These are phyloP conservation scores for Cladorrhinum sp. DNA, from an alignment of 2,329 filamentous ascomycete species.

Conservation along the genomic window DNA sequence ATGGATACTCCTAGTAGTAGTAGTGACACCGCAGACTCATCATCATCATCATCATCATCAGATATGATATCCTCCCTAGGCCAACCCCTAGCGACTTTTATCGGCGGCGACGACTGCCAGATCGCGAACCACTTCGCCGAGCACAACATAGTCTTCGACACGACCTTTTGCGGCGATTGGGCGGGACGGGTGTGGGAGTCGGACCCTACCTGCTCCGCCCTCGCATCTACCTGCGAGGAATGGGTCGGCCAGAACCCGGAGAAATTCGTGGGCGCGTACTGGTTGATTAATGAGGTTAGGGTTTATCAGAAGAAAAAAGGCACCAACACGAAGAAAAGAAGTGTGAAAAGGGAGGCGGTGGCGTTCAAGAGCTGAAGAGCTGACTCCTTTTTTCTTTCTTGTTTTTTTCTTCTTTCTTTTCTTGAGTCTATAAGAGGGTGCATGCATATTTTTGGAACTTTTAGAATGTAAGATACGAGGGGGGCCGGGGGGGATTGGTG, in stretches of 20 bases:
- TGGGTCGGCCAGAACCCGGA: conserved; percentile 70
- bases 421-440: too few relatives aligned
- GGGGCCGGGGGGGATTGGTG: too few relatives aligned
- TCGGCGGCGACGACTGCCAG: conserved; percentile 63
- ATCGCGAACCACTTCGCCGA: conserved; percentile 67
- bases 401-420: neutral
- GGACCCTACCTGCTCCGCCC: conserved; percentile 55
- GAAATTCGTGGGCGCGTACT: conserved; percentile 71
- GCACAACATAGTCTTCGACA: conserved; percentile 77
- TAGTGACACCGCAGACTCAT: neutral
- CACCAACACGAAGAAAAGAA: neutral
- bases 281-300: conserved; percentile 70
- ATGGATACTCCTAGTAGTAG: neutral
- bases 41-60: conserved; percentile 56
- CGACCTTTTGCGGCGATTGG: conserved; percentile 85
- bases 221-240: conserved; percentile 63
- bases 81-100: conserved; percentile 64
- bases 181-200: conserved; percentile 66
- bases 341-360: neutral
- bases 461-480: too few relatives aligned
- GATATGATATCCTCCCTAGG: conserved; percentile 64
- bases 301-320: conserved; percentile 49
- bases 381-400: too few relatives aligned
- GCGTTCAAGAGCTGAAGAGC: neutral
- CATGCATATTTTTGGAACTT: too few relatives aligned